Percentiles rank a stretch among this genome's conserved stretches.
These are phyloP conservation scores for Maudiozyma humilis DNA, from an alignment of 1,139 yeast genomes.

Conservation along the genomic window DNA sequence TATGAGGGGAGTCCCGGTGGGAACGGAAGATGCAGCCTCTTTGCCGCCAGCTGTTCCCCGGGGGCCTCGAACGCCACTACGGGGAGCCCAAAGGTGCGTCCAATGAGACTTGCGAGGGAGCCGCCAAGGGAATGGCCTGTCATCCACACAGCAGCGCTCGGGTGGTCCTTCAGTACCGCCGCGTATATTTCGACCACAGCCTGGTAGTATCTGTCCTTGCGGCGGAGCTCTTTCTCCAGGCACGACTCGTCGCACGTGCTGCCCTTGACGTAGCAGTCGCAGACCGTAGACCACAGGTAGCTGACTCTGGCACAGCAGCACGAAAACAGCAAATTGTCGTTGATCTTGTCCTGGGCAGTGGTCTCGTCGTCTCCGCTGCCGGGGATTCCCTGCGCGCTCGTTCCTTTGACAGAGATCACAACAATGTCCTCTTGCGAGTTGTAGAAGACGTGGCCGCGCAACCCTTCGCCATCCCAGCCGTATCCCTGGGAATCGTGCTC, in stretches of 20 bases:
- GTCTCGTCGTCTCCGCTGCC: slow-evolving; percentile 75
- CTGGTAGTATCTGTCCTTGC: slow-evolving; percentile 74
- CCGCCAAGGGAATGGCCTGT: slow-evolving; percentile 98
- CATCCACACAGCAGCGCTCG: slow-evolving; percentile 71
- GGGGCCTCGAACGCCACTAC: slow-evolving; percentile 90
- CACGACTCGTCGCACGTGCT: slow-evolving; percentile 88
- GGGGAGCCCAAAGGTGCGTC: slow-evolving; percentile 85
- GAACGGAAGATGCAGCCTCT: slow-evolving; percentile 78
- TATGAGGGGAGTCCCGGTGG: slow-evolving; percentile 85
- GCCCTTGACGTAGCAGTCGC: slow-evolving; percentile 82
- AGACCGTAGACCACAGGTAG: slow-evolving; percentile 89
- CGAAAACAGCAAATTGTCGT: slow-evolving; percentile 82
- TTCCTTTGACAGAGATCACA: slow-evolving; percentile 82
- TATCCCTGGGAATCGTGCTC: slow-evolving; percentile 36
- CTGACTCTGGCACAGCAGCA: slow-evolving; percentile 95
- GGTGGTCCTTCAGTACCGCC: slow-evolving; percentile 61
- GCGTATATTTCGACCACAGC: slow-evolving; percentile 73
- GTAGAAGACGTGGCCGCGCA: slow-evolving; percentile 85
- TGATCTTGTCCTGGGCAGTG: slow-evolving; percentile 66
- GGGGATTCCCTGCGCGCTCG: slow-evolving; percentile 76
- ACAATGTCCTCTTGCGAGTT: slow-evolving; percentile 57
- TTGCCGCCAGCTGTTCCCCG: slow-evolving; percentile 78
- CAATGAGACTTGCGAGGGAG: slow-evolving; percentile 69
- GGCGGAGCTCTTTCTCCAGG: slow-evolving; percentile 63
- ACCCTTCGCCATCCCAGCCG: slow-evolving; percentile 83